Conservation (phyloP, 2,329 filamentous ascomycete species). For the Byssothecium circinans region DNA sequence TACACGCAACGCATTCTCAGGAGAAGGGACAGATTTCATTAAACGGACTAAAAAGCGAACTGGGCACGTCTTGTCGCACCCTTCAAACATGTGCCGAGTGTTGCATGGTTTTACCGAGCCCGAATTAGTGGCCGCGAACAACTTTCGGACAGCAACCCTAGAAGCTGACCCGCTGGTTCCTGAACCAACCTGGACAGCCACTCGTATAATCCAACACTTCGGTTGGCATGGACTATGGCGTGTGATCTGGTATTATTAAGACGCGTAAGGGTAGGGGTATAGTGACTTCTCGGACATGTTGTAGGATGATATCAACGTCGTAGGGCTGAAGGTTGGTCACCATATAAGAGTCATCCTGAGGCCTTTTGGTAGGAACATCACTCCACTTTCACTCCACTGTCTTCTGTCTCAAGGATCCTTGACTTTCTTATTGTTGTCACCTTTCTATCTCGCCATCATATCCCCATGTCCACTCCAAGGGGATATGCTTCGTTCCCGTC, state of each 20-base stretch:
- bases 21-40: constrained; percentile 4
- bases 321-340: not conserved
- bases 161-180: constrained; percentile 21
- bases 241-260: constrained; percentile 25
- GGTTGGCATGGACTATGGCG: constrained; percentile 23
- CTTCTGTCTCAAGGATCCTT: constrained; percentile 3
- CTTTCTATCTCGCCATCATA: not conserved
- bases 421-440: constrained; percentile 2
- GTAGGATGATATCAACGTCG: constrained; percentile 10
- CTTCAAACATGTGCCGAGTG: constrained; percentile 5
- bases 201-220: constrained; percentile 31
- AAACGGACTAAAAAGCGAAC: not conserved
- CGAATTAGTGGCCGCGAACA: constrained; percentile 23
- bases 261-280: constrained; percentile 20
- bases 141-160: constrained; percentile 12
- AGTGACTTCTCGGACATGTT: not conserved
- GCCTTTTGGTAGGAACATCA: constrained; percentile 15
- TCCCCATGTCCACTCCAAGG: constrained; percentile 37
- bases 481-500: constrained; percentile 39
- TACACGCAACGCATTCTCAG: constrained; percentile 12
- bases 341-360: constrained; percentile 31
- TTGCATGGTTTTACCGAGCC: constrained; percentile 9
- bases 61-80: constrained; percentile 6
- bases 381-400: constrained; percentile 10
- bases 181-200: constrained; percentile 17